Percentiles rank a stretch among this genome's conserved stretches.
phyloP scores from a whole-genome alignment of 176 grass and related monocot species.

The Ensete ventricosum region DNA sequence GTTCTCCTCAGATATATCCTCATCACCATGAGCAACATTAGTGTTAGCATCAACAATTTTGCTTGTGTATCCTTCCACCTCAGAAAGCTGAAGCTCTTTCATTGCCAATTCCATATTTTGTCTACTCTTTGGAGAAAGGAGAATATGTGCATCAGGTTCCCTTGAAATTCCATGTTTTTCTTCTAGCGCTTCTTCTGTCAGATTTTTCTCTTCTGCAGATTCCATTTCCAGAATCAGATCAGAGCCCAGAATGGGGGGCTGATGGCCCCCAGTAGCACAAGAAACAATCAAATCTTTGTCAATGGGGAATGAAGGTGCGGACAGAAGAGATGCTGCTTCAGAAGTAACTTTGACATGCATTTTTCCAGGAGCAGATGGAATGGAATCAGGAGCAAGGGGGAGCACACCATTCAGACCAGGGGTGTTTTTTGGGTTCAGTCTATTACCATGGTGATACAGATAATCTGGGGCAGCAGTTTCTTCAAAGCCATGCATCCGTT shows the following conservation, averaged over 20 bases:
- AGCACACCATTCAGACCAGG: slow-evolving; percentile 28
- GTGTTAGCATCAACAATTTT: slow-evolving; percentile 23
- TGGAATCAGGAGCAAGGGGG: slow-evolving; percentile 32
- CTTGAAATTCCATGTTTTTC: slow-evolving; percentile 5
- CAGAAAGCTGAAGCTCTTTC: slow-evolving; percentile 28
- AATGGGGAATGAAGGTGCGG: slow-evolving; percentile 9
- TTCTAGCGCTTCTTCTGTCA: slow-evolving; percentile 24
- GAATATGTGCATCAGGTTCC: not conserved
- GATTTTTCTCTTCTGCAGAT: slow-evolving; percentile 23
- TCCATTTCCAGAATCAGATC: slow-evolving; percentile 22
- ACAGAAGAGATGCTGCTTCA: slow-evolving; percentile 28
- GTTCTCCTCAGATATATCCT: slow-evolving; percentile 31
- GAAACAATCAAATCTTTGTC: slow-evolving; percentile 28
- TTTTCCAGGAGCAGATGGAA: slow-evolving; percentile 30
- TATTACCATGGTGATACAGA: slow-evolving; percentile 29
- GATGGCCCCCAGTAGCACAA: slow-evolving; percentile 23
- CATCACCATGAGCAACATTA: slow-evolving; percentile 29
- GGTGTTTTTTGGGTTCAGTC: slow-evolving; percentile 32
- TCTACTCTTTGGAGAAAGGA: not conserved
- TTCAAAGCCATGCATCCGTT: slow-evolving; percentile 52
- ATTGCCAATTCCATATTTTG: slow-evolving; percentile 12
- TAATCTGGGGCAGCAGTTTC: slow-evolving; percentile 31
- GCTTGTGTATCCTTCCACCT: slow-evolving; percentile 19
- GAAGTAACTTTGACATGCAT: slow-evolving; percentile 28
- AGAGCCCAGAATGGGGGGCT: slow-evolving; percentile 21